Evolutionary conservation across 2,329 filamentous ascomycete species (phyloP).

Genomic region (Aspergillus chevalieri): DNA sequence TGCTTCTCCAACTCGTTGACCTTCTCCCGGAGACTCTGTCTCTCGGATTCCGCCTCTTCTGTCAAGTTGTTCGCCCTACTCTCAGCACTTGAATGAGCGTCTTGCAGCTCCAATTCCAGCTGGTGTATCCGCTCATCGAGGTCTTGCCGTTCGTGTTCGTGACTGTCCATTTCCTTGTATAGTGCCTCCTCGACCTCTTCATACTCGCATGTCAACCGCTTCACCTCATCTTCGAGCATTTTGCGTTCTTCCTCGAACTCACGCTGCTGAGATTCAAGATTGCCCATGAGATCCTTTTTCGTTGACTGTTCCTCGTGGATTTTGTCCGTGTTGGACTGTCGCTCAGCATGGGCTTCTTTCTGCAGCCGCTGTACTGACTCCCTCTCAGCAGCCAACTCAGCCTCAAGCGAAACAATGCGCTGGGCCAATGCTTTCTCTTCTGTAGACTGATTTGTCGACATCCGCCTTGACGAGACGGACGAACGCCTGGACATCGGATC

Average conservation of each 20-base stretch:
- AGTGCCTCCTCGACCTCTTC: constrained; percentile 92
- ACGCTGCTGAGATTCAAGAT: constrained; percentile 84
- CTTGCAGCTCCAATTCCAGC: constrained; percentile 66
- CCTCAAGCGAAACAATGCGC: constrained; percentile 64
- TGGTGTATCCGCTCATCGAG: constrained; percentile 62
- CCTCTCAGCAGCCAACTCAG: constrained; percentile 68
- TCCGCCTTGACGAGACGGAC: constrained; percentile 55
- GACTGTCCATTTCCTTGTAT: constrained; percentile 73
- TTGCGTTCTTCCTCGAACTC: constrained; percentile 84
- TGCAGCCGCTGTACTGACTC: constrained; percentile 62
- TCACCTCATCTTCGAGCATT: constrained; percentile 73
- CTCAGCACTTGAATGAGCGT: constrained; percentile 44
- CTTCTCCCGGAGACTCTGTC: constrained; percentile 39
- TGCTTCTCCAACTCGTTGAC: constrained; percentile 48
- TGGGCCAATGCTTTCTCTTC: constrained; percentile 59
- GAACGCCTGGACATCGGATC: constrained; percentile 49
- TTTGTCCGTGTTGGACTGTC: constrained; percentile 58
- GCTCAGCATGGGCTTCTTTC: constrained; percentile 58
- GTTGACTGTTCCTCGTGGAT: constrained; percentile 82
- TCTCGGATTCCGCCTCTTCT: constrained; percentile 50
- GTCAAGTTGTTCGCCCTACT: constrained; percentile 45
- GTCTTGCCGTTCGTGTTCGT: constrained; percentile 71
- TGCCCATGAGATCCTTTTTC: constrained; percentile 88
- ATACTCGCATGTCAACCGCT: constrained; percentile 62
- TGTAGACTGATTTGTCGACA: constrained; percentile 54